These are phyloP conservation scores for Saccharomyces pastorianus DNA, from an alignment of 1,139 yeast species.

Conservation along the genomic window DNA sequence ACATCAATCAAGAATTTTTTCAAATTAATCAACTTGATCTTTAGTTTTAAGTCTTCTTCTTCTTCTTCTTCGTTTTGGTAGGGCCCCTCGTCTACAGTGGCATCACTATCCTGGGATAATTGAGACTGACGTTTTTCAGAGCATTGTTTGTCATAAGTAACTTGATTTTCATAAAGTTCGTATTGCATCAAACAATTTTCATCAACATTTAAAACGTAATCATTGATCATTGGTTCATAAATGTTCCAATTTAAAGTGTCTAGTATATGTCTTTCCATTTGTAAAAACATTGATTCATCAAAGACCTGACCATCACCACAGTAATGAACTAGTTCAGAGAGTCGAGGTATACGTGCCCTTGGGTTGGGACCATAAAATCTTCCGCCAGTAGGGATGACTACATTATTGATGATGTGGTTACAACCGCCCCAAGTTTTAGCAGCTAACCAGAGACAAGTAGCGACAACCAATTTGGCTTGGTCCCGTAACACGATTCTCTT, in stretches of 20 bases:
- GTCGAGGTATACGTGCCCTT: constrained; percentile 56
- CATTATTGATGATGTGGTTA: constrained; percentile 52
- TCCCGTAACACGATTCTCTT: constrained; percentile 53
- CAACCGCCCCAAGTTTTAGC: constrained; percentile 63
- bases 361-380: constrained; percentile 59
- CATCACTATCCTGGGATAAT: constrained; percentile 25
- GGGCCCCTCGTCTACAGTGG: constrained; percentile 23
- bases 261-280: constrained; percentile 48
- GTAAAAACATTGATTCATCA: constrained; percentile 52
- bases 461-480: constrained; percentile 55
- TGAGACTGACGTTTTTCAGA: constrained; percentile 21
- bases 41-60: constrained; percentile 25
- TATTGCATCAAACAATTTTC: constrained; percentile 36
- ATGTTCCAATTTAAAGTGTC: constrained; percentile 56
- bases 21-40: constrained; percentile 27
- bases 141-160: constrained; percentile 24
- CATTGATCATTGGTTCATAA: constrained; percentile 50
- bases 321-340: constrained; percentile 49
- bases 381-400: constrained; percentile 45
- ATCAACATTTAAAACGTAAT: constrained; percentile 39
- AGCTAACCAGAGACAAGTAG: constrained; percentile 61
- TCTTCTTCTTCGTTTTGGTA: constrained; percentile 12
- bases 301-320: constrained; percentile 53
- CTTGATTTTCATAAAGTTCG: constrained; percentile 32
- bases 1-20: constrained; percentile 30